These are phyloP conservation scores for Botryotinia calthae DNA, from an alignment of 2,329 filamentous ascomycete genomes.

Conservation along the genomic window DNA sequence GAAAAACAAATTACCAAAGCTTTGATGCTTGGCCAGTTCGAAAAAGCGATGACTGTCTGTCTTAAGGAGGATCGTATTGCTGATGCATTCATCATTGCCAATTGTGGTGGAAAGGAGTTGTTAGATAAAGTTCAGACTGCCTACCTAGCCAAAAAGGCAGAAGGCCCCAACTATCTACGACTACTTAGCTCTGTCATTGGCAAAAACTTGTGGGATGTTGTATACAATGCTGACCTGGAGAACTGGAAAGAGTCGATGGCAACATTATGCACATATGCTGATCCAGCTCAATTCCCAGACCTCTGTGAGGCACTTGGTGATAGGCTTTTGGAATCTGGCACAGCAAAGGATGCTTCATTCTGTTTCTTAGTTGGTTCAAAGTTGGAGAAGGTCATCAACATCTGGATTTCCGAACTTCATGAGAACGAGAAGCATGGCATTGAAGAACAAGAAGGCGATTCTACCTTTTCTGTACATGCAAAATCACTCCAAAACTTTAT, in stretches of 20 bases:
- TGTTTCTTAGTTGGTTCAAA: slow-evolving; percentile 96
- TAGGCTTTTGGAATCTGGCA: slow-evolving; percentile 73
- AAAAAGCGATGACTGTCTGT: slow-evolving; percentile 84
- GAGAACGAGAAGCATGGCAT: slow-evolving; percentile 77
- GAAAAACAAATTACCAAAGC: slow-evolving; percentile 86
- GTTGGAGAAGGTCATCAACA: slow-evolving; percentile 91
- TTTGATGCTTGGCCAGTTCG: slow-evolving; percentile 85
- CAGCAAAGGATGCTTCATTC: slow-evolving; percentile 89
- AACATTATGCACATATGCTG: slow-evolving; percentile 90
- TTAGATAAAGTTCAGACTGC: slow-evolving; percentile 91
- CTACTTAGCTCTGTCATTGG: slow-evolving; percentile 87
- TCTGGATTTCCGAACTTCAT: slow-evolving; percentile 88
- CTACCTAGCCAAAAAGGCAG: slow-evolving; percentile 80
- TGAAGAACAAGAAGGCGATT: slow-evolving; percentile 67
- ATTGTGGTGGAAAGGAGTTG: slow-evolving; percentile 89
- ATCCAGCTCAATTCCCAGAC: slow-evolving; percentile 86
- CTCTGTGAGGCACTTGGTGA: slow-evolving; percentile 94
- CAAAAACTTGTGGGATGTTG: slow-evolving; percentile 97
- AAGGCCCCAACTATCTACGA: slow-evolving; percentile 86
- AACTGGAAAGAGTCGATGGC: slow-evolving; percentile 99
- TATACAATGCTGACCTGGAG: slow-evolving; percentile 88
- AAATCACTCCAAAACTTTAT: slow-evolving; percentile 88
- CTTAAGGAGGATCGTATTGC: slow-evolving; percentile 86
- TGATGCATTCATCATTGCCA: slow-evolving; percentile 96
- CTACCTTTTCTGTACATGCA: slow-evolving; percentile 88